Conservation (phyloP, 169 alveolate genomes). For the Cryptosporidium bovis region DNA sequence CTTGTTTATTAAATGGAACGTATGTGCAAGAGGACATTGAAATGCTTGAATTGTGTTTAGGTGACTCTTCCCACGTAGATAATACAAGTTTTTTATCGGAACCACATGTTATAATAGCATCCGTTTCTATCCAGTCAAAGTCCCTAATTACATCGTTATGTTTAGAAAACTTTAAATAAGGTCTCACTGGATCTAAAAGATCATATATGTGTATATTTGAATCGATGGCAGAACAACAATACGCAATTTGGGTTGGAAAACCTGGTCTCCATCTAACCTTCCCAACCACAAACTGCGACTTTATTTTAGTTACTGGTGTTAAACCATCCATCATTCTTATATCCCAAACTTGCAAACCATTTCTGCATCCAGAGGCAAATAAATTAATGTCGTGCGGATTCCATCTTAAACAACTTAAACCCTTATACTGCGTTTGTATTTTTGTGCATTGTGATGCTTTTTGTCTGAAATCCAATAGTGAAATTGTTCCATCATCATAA, state of each 20-base stretch:
- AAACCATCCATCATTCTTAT: constrained; percentile 61
- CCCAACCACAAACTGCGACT: constrained; percentile 49
- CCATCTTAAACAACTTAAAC: constrained; percentile 54
- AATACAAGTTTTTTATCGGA: constrained; percentile 45
- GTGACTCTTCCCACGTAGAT: constrained; percentile 41
- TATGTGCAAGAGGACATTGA: constrained; percentile 4
- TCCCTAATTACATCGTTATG: constrained; percentile 71
- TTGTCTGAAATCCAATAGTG: constrained; percentile 54
- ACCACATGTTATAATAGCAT: constrained; percentile 54
- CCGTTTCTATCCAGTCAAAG: constrained; percentile 71
- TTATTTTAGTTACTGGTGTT: constrained; percentile 14
- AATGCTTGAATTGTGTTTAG: neutral
- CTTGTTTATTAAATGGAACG: constrained; percentile 4
- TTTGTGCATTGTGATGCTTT: constrained; percentile 44
- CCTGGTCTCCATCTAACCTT: constrained; percentile 67
- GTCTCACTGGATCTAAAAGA: constrained; percentile 36
- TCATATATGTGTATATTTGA: constrained; percentile 45
- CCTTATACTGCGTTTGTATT: constrained; percentile 28
- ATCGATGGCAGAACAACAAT: constrained; percentile 62
- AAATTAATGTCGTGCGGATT: constrained; percentile 67
- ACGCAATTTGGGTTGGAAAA: constrained; percentile 59
- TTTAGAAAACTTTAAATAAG: constrained; percentile 34
- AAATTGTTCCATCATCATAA: constrained; percentile 57
- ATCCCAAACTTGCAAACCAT: constrained; percentile 62
- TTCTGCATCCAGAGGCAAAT: constrained; percentile 56